These are phyloP conservation scores for Diaporthe sp. DNA, from an alignment of 2,329 filamentous ascomycete genomes.

Conservation along the genomic window DNA sequence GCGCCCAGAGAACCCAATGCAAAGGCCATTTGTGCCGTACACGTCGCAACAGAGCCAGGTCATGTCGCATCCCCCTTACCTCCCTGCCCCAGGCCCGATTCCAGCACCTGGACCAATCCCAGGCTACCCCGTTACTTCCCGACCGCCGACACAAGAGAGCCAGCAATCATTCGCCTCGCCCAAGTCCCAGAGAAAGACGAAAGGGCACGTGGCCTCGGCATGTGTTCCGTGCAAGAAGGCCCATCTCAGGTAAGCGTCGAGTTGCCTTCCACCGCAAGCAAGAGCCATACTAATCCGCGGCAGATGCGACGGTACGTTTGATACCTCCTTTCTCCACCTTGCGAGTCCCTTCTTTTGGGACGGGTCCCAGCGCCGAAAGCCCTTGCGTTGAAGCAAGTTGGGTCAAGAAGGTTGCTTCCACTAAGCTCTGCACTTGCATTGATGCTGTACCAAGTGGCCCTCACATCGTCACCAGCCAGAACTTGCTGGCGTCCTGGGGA, in stretches of 20 bases:
- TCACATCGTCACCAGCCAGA: background rate
- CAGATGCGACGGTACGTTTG: constrained; percentile 73
- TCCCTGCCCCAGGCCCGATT: constrained; percentile 37
- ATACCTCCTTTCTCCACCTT: constrained; percentile 15
- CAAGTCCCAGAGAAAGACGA: constrained; percentile 74
- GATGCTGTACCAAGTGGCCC: background rate
- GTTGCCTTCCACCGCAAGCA: constrained; percentile 26
- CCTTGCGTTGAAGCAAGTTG: background rate
- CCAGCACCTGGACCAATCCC: constrained; percentile 49
- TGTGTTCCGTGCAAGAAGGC: constrained; percentile 89
- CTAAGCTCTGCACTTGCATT: constrained; percentile 10
- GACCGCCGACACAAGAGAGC: constrained; percentile 54
- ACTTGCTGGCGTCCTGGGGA: background rate
- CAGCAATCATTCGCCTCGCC: constrained; percentile 61
- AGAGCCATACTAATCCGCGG: constrained; percentile 45
- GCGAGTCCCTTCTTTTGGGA: constrained; percentile 31
- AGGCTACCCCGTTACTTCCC: constrained; percentile 45
- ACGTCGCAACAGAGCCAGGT: constrained; percentile 45
- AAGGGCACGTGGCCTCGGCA: constrained; percentile 85
- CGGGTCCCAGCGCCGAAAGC: background rate
- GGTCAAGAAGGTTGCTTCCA: background rate
- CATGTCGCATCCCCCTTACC: constrained; percentile 45
- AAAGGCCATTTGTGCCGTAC: constrained; percentile 47
- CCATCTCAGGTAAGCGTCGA: constrained; percentile 71
- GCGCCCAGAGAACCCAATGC: constrained; percentile 50